Base-by-base conservation (phyloP, 225 moss, liverwort and hornwort species). In the Physcomitrium patens region DNA sequence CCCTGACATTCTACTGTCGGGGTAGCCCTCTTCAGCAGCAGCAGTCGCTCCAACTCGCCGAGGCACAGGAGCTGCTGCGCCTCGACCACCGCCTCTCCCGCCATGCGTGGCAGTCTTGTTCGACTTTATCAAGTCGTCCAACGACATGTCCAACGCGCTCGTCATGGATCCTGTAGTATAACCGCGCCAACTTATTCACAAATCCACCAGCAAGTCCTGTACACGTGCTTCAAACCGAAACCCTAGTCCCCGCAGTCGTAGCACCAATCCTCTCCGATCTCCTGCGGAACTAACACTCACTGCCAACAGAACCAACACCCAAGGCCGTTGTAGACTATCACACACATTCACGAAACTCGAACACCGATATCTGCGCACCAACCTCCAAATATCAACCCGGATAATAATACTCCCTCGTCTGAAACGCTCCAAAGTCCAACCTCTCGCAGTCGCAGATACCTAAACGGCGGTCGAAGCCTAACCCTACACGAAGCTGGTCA, bases 51-150 rank as follows among this genome's bases (percentile, higher is more conserved):
- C 91, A 80, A 91, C 92, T 66, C 91, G 89, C 71, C 81, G 85
- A 65, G 86, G 83, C 79, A 84, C 85, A 62, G 31, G 31, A 37
- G 91, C 83, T 42, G 76, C 82, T 70, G 89, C 85, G 54, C 89
- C 89, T 53, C 94, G 90, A 66, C 85, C 85, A 61, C 85, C 88
- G 76, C 88, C 85, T 56, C 83, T 72, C 37, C 86, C 89, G 73
- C 85, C 89, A 58, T 89, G 92, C 59, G 93, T 93, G 77, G 84
- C 91, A 77, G 81, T 90, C 89, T 96, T 96, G 92, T 95, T 99
- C 78, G 81, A 95, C 89, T 95, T 99, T 90, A 99, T 99, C 89
- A 99, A 80, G 78, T 95, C 99, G 78, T 99, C 99, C 73, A 99
- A 84, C 57, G 95, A 95, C 99, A 99, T 99, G 75, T 99, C 95